phyloP scores from a whole-genome alignment of 2,329 filamentous ascomycete genomes.

The Trichoderma sp. region DNA sequence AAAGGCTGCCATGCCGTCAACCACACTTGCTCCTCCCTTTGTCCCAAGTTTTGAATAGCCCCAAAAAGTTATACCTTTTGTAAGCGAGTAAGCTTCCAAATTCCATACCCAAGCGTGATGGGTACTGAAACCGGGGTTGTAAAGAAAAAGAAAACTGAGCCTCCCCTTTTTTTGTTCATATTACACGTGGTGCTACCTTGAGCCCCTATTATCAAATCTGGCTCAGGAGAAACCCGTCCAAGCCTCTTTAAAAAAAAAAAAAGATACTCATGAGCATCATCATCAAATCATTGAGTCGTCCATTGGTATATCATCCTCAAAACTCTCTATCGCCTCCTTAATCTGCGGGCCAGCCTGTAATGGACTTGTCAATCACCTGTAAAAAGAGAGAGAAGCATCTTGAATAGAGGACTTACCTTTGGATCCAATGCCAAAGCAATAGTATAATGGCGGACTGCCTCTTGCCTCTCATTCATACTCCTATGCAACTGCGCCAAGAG shows the following conservation, averaged over 20 bases:
- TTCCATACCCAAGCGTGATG: slow-evolving; percentile 9
- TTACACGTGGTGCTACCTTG: slow-evolving; percentile 12
- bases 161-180: neutral
- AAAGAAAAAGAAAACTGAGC: neutral
- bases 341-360: slow-evolving; percentile 83
- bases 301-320: slow-evolving; percentile 77
- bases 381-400: neutral
- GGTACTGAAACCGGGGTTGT: neutral
- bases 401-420: slow-evolving; percentile 63
- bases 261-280: slow-evolving; percentile 36
- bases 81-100: neutral
- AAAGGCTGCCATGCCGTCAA: slow-evolving; percentile 18
- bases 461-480: slow-evolving; percentile 68
- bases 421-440: slow-evolving; percentile 94
- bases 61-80: neutral
- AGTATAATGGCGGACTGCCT: slow-evolving; percentile 91
- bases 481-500: slow-evolving; percentile 83
- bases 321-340: slow-evolving; percentile 92
- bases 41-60: neutral
- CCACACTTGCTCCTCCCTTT: neutral
- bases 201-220: slow-evolving; percentile 7
- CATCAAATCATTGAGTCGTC: slow-evolving; percentile 65
- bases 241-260: neutral
- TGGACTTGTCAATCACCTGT: neutral
- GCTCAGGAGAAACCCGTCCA: slow-evolving; percentile 3